Percentiles rank a stretch among this genome's conserved stretches.
These are phyloP conservation scores for Rhodamnia argentea DNA, from an alignment of 345 rosid genomes.

Conservation along the genomic window DNA sequence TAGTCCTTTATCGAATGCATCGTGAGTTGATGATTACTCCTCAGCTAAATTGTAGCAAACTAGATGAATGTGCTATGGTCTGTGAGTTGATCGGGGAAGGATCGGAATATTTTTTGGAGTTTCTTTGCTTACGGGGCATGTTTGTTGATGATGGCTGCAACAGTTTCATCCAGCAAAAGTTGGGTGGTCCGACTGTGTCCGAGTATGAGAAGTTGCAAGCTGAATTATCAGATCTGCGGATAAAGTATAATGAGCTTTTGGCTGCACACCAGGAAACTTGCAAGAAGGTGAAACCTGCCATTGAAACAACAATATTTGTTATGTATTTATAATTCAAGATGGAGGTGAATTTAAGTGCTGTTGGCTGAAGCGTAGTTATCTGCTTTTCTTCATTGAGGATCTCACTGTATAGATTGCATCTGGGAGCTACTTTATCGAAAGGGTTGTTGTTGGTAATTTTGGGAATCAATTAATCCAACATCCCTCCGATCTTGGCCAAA, in stretches of 20 bases:
- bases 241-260: slow-evolving; percentile 59
- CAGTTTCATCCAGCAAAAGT: slow-evolving; percentile 81
- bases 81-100: not conserved
- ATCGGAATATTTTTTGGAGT: too few species aligned
- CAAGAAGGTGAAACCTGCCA: slow-evolving; percentile 41
- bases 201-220: slow-evolving; percentile 85
- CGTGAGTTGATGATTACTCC: not conserved
- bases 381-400: not conserved
- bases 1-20: not conserved
- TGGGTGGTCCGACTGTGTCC: slow-evolving; percentile 66
- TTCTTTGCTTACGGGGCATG: not conserved
- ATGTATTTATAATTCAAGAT: not conserved
- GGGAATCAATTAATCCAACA: not conserved
- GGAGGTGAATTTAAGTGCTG: not conserved
- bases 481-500: not conserved
- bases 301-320: not conserved
- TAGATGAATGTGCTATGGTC: not conserved
- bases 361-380: not conserved
- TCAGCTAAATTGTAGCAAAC: not conserved
- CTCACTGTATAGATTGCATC: not conserved
- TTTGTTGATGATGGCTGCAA: not conserved
- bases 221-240: slow-evolving; percentile 58
- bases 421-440: not conserved
- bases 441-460: not conserved
- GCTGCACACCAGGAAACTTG: slow-evolving; percentile 55